phyloP scores from a whole-genome alignment of 2,329 filamentous ascomycete genomes.

The Diaporthe australafricana region DNA sequence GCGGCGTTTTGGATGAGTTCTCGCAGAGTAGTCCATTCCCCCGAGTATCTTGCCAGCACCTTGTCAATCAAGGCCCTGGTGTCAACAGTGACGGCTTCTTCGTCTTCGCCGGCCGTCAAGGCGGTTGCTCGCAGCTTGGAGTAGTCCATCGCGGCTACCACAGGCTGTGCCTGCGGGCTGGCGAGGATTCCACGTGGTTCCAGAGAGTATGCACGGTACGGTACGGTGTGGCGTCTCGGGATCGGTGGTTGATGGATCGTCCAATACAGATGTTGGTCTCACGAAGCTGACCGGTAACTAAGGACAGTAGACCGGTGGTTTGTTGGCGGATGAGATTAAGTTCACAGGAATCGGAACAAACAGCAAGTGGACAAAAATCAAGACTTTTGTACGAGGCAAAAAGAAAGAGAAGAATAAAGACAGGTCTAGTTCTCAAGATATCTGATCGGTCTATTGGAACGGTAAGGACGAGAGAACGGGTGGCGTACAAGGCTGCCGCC shows the following conservation, averaged over 20 bases:
- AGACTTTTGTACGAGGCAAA: neutral
- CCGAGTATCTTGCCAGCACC: slow-evolving; percentile 94
- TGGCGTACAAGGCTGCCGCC: slow-evolving; percentile 18
- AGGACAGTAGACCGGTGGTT: neutral
- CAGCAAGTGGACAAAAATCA: neutral
- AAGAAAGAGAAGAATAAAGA: neutral
- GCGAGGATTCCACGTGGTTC: neutral
- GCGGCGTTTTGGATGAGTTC: slow-evolving; percentile 99
- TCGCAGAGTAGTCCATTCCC: slow-evolving; percentile 90
- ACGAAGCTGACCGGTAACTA: neutral
- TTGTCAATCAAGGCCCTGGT: slow-evolving; percentile 98
- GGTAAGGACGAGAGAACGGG: neutral
- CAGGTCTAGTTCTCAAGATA: slow-evolving; percentile 10
- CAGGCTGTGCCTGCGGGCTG: slow-evolving; percentile 31
- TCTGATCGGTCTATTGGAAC: neutral
- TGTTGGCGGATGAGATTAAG: neutral
- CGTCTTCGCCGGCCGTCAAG: slow-evolving; percentile 85
- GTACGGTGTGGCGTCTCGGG: neutral
- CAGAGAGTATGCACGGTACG: neutral
- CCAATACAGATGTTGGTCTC: neutral
- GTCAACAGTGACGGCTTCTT: slow-evolving; percentile 98
- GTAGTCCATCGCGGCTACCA: slow-evolving; percentile 69
- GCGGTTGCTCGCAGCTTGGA: slow-evolving; percentile 86
- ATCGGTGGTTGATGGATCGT: neutral
- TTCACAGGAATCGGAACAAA: neutral